These are phyloP conservation scores for Cercospora zeina DNA, from an alignment of 2,329 filamentous ascomycete genomes.

Conservation along the genomic window DNA sequence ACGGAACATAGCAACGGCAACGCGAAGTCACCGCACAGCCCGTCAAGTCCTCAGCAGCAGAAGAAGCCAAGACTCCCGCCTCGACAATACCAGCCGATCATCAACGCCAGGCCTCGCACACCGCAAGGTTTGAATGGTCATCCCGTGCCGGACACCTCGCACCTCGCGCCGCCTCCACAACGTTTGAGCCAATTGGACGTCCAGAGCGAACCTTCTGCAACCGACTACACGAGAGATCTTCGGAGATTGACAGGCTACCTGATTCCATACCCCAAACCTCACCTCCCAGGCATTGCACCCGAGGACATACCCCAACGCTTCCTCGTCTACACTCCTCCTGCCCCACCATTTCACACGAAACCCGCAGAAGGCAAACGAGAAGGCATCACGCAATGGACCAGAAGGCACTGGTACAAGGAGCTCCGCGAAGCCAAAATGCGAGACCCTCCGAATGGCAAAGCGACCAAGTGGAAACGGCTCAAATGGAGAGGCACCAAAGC, in stretches of 20 bases:
- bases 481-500: conserved; percentile 46
- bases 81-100: conserved; percentile 7
- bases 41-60: neutral
- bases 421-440: conserved; percentile 46
- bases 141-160: conserved; percentile 7
- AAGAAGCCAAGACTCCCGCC: conserved; percentile 10
- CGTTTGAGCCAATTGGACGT: conserved; percentile 5
- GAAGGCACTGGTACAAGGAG: conserved; percentile 51
- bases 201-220: conserved; percentile 30
- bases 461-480: conserved; percentile 46
- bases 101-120: conserved; percentile 9
- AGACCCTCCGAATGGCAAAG: conserved; percentile 41
- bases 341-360: conserved; percentile 44
- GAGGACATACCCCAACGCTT: conserved; percentile 45
- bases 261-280: conserved; percentile 49
- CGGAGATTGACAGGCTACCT: conserved; percentile 49
- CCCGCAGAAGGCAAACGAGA: conserved; percentile 47
- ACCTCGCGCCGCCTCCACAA: conserved; percentile 9
- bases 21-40: neutral
- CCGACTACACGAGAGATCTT: conserved; percentile 47
- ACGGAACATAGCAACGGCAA: neutral
- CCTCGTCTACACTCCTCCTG: conserved; percentile 50
- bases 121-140: conserved; percentile 10
- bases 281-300: conserved; percentile 29
- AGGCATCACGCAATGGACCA: conserved; percentile 46